phyloP scores from a whole-genome alignment of 2,329 filamentous ascomycete species.

The Paracorniculantispora psalliotae region DNA sequence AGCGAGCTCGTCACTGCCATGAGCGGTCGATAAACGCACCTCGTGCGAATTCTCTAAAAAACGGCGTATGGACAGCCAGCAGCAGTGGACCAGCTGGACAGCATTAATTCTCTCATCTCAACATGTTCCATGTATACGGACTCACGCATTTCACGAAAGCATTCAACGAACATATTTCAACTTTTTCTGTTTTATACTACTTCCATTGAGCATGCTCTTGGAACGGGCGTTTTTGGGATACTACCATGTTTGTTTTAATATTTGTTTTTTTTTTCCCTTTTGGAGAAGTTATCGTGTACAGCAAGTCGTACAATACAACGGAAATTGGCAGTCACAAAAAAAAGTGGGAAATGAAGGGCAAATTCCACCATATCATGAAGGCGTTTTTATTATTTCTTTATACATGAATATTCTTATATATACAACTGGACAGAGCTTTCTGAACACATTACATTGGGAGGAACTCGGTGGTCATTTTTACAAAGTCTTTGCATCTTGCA shows the following conservation, averaged over 20 bases:
- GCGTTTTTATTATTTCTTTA: conserved; percentile 2
- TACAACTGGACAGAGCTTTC: background rate
- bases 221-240: background rate
- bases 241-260: background rate
- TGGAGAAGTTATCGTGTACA: background rate
- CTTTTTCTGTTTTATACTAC: background rate
- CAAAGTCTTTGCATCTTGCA: too few species aligned
- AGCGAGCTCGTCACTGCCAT: conserved; percentile 61
- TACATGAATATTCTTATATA: background rate
- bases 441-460: background rate
- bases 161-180: conserved; percentile 6
- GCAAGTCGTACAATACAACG: background rate
- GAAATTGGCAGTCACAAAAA: conserved; percentile 8
- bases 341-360: conserved; percentile 6
- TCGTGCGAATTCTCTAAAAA: background rate
- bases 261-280: background rate
- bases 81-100: background rate
- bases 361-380: conserved; percentile 2
- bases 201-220: background rate
- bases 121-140: background rate
- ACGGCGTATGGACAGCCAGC: background rate
- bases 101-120: background rate
- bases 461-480: background rate
- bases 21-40: conserved; percentile 38
- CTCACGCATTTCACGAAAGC: conserved; percentile 11